These are phyloP conservation scores for Cicer arietinum DNA, from an alignment of 306 rosid species.

Conservation along the genomic window DNA sequence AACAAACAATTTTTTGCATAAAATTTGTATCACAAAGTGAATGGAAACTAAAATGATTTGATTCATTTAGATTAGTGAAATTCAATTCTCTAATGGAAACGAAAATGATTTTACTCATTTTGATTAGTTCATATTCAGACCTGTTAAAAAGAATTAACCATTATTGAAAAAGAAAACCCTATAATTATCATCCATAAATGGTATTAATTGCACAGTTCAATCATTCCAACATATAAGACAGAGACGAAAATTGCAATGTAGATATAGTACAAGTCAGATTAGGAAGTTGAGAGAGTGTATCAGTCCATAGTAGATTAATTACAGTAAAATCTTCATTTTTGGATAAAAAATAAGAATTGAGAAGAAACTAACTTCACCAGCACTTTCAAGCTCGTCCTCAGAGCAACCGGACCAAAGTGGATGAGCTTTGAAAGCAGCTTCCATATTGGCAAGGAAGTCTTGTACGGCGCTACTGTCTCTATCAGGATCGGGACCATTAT, in stretches of 20 bases:
- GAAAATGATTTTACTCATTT: neutral
- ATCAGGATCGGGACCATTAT: conserved; percentile 88
- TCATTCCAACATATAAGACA: conserved; percentile 35
- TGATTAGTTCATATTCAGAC: neutral
- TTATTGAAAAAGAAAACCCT: neutral
- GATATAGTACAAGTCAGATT: neutral
- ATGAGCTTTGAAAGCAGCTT: conserved; percentile 93
- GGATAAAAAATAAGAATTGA: neutral
- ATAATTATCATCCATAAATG: conserved; percentile 5
- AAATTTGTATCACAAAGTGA: neutral
- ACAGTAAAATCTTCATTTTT: neutral
- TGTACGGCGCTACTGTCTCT: conserved; percentile 82
- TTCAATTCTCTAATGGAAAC: neutral
- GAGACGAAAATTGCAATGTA: conserved; percentile 27
- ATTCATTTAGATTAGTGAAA: too few relatives aligned
- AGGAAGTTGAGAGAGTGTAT: conserved; percentile 9
- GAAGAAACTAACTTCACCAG: conserved; percentile 85
- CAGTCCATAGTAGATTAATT: conserved; percentile 17
- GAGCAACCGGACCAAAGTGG: conserved; percentile 97
- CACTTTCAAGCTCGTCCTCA: conserved; percentile 93
- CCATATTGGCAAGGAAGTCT: conserved; percentile 83
- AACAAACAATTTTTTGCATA: neutral
- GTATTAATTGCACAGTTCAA: conserved; percentile 31
- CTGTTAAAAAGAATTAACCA: conserved; percentile 10
- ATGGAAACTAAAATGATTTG: too few relatives aligned